Evolutionary conservation across 164 flowering plant species (phyloP), one percentile per base, ranked within the genome.

Genomic region (Buxus sempervirens): DNA sequence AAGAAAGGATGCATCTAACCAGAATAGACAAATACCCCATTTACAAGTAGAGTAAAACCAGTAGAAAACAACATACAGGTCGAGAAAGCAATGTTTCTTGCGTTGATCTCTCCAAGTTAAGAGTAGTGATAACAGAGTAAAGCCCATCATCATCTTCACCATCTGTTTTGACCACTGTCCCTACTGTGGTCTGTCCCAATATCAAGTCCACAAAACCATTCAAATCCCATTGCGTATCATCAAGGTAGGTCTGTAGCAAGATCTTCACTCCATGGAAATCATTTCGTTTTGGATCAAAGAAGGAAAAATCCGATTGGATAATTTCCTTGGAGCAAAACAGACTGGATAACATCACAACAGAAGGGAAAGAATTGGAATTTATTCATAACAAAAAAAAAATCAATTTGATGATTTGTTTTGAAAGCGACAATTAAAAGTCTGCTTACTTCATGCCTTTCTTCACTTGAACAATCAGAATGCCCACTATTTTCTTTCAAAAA

Each of bases 251-350:
- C 75, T 88, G 91, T 62, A 96, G 82, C 78, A 96, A 77, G 64
- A 75, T 82, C 84, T 93, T 92, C 62, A 90, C 90, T 57, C 97
- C 97, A 75, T 90, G 93, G 66, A 96, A 96, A 68, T 96, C 97
- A 58, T 74, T 78, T 0, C 92, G 81, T 74, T 88, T 90, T 8
- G 95, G 98, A 79, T 91, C 97, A 72, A 90, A 93, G 82, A 93
- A 93, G 32, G 79, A 93, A 78, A 93, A 91, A 79, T 96, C 95
- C 58, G 91, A 94, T 85, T 89, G 93, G 41, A 91, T 82, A 28
- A 58, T 72, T 69, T 73, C 94, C 97, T 93, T 73, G 75, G 41
- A 56, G n/a, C 61, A 23, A 21, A 45, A 20, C 42, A 67, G 12
- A 64, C n/a, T 26, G 62, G 36, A 53, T 14, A 27, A 3, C 7